A percentile compares a stretch with the other conserved stretches of the same genome.
phyloP scores from a whole-genome alignment of 768 basidiomycete species.

The Leccinum variicolor region DNA sequence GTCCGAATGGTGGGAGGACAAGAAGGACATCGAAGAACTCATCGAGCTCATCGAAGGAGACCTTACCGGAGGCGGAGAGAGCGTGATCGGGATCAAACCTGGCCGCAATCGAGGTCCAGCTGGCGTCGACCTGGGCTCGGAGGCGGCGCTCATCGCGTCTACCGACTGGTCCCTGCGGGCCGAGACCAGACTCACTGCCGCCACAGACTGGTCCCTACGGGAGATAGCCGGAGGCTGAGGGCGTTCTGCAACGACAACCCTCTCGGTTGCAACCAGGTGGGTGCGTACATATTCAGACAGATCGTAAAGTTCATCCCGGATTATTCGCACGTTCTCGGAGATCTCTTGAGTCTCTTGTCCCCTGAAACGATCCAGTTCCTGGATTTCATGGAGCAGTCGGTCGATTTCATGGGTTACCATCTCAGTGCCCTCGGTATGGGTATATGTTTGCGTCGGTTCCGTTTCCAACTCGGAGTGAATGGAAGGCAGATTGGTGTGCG shows the following conservation, averaged over 20 bases:
- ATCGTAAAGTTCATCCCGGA: conserved; percentile 66
- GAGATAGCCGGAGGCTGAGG: conserved; percentile 16
- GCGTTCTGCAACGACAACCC: conserved; percentile 11
- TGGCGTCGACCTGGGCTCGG: conserved; percentile 29
- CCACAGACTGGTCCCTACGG: conserved; percentile 42
- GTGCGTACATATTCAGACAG: conserved; percentile 56
- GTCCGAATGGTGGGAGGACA: conserved; percentile 72
- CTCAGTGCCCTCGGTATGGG: conserved; percentile 38
- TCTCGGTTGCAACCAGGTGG: conserved; percentile 24
- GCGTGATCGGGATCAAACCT: conserved; percentile 29
- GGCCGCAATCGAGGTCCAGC: conserved; percentile 24
- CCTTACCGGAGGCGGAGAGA: conserved; percentile 44
- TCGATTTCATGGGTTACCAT: conserved; percentile 51
- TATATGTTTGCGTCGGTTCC: conserved; percentile 32
- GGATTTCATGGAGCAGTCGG: conserved; percentile 48
- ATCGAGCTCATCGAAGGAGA: conserved; percentile 40
- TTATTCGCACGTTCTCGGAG: conserved; percentile 61
- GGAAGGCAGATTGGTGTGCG: conserved; percentile 45
- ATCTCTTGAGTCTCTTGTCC: conserved; percentile 65
- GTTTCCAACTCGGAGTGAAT: conserved; percentile 46
- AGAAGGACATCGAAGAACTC: conserved; percentile 38
- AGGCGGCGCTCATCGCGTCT: conserved; percentile 41
- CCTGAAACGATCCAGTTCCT: conserved; percentile 62
- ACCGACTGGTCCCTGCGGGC: conserved; percentile 42
- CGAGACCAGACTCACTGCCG: conserved; percentile 39